Evolutionary conservation across 768 basidiomycete species (phyloP).

Genomic region (Boletus vermiculosoides): DNA sequence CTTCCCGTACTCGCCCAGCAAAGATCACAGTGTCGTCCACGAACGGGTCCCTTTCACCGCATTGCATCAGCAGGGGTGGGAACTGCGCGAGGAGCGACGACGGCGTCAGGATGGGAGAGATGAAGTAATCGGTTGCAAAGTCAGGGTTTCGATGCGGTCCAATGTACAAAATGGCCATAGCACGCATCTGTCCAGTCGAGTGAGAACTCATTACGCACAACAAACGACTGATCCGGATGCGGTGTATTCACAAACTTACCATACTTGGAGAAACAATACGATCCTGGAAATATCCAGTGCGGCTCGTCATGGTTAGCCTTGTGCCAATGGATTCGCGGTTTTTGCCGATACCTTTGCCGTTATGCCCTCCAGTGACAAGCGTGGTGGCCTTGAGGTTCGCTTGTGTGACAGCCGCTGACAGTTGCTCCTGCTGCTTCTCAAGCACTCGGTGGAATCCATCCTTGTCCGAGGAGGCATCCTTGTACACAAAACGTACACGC

Average conservation of each 20-base stretch:
- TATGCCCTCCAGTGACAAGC: slow-evolving; percentile 34
- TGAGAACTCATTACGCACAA: slow-evolving; percentile 6
- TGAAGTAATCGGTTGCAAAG: slow-evolving; percentile 91
- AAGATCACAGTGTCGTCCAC: slow-evolving; percentile 98
- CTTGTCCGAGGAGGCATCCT: slow-evolving; percentile 14
- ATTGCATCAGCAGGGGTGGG: slow-evolving; percentile 90
- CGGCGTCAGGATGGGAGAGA: slow-evolving; percentile 93
- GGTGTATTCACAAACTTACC: slow-evolving; percentile 51
- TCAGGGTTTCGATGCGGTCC: slow-evolving; percentile 93
- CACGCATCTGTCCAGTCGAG: slow-evolving; percentile 84
- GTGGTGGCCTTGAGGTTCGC: slow-evolving; percentile 47
- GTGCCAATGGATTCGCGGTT: slow-evolving; percentile 73
- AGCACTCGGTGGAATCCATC: slow-evolving; percentile 24
- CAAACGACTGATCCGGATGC: slow-evolving; percentile 2
- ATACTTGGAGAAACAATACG: slow-evolving; percentile 92
- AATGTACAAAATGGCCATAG: slow-evolving; percentile 97
- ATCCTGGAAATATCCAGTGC: slow-evolving; percentile 92
- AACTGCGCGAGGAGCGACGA: slow-evolving; percentile 82
- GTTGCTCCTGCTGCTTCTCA: slow-evolving; percentile 50
- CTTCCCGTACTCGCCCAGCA: slow-evolving; percentile 91
- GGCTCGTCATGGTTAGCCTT: slow-evolving; percentile 90
- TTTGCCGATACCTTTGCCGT: slow-evolving; percentile 31
- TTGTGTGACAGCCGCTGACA: slow-evolving; percentile 50
- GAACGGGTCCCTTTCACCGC: slow-evolving; percentile 94
- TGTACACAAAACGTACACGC: slow-evolving; percentile 63